A percentile compares a stretch with the other conserved stretches of the same genome.
Conservation (phyloP, 306 rosid genomes). For the Quercus ilex region DNA sequence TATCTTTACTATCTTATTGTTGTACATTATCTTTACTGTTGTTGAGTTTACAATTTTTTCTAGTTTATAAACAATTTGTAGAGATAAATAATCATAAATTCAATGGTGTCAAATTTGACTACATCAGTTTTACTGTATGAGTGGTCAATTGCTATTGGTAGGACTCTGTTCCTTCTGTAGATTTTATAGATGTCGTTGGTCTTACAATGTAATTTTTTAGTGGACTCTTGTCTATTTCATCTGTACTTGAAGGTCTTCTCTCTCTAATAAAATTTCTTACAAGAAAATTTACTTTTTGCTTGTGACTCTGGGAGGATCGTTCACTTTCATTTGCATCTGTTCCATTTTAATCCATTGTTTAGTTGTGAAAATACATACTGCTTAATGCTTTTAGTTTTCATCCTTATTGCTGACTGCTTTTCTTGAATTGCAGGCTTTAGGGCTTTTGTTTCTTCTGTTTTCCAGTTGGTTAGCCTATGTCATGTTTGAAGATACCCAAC, state of each 20-base stretch:
- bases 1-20: conserved; percentile 40
- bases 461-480: conserved; percentile 94
- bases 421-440: conserved; percentile 68
- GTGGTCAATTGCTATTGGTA: neutral
- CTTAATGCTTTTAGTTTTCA: no score
- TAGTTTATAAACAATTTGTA: neutral
- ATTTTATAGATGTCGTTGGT: neutral
- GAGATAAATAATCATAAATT: neutral
- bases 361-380: neutral
- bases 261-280: neutral
- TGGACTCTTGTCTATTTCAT: neutral
- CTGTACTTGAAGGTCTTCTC: neutral
- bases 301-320: neutral
- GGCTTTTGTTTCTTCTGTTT: conserved; percentile 85
- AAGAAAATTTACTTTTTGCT: neutral
- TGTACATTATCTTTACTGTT: conserved; percentile 16
- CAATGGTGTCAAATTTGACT: neutral
- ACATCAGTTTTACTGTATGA: neutral
- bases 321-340: neutral
- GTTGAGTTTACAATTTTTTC: conserved; percentile 6
- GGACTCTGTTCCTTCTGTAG: neutral
- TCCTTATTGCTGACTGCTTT: neutral
- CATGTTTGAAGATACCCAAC: conserved; percentile 86
- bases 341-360: neutral
- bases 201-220: neutral